A percentile compares a stretch with the other conserved stretches of the same genome.
phyloP scores from a whole-genome alignment of 2,329 filamentous ascomycete genomes.

The Ophiostoma ulmi region DNA sequence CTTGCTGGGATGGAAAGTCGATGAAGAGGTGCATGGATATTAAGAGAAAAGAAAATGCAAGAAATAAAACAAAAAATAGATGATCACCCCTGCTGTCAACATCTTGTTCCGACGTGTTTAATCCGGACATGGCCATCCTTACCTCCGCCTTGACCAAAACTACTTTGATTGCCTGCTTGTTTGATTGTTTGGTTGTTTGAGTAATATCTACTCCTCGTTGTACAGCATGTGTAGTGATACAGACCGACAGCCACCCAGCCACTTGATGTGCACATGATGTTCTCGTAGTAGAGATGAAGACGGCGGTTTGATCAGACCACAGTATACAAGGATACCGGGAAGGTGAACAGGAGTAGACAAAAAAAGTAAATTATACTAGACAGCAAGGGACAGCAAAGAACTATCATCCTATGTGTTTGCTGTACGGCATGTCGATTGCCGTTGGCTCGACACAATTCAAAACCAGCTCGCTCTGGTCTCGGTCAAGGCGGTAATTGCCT shows the following conservation, averaged over 20 bases:
- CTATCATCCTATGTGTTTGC: background rate
- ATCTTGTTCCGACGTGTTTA: background rate
- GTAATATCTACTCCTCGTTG: background rate
- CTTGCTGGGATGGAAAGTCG: background rate
- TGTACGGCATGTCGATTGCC: background rate
- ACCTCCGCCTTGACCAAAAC: background rate
- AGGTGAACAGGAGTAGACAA: no score
- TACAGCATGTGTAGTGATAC: background rate
- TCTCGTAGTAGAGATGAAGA: background rate
- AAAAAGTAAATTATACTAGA: no score
- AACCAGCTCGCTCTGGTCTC: background rate
- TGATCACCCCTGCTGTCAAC: background rate
- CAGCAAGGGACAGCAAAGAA: background rate
- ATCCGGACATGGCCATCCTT: background rate
- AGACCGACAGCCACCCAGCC: background rate
- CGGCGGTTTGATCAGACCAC: no score
- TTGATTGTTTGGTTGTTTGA: background rate
- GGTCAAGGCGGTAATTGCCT: background rate
- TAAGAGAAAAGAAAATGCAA: background rate
- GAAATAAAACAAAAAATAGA: background rate
- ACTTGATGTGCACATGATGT: background rate
- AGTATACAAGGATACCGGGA: no score
- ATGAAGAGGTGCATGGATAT: background rate
- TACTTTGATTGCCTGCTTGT: background rate
- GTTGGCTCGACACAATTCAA: background rate